phyloP scores from a whole-genome alignment of 2,329 filamentous ascomycete species.

The Hypoxylon sp. region DNA sequence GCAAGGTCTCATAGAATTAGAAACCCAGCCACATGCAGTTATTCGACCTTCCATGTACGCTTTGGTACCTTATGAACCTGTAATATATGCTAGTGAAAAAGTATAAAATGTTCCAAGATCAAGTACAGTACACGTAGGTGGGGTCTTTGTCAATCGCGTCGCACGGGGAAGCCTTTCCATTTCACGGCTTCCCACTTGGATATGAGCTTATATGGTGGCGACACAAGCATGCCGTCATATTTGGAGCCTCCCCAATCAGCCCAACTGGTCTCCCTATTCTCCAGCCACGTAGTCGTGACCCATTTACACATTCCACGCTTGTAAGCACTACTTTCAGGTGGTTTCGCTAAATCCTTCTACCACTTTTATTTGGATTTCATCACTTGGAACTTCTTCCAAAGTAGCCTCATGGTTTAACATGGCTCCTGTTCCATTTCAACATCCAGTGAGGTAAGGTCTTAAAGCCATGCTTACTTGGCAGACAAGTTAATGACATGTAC shows the following conservation, averaged over 20 bases:
- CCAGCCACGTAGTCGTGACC: slow-evolving; percentile 20
- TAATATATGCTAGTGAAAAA: neutral
- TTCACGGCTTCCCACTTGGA: neutral
- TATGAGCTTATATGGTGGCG: slow-evolving; percentile 24
- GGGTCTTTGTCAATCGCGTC: neutral
- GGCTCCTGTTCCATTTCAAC: slow-evolving; percentile 52
- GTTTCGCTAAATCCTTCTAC: neutral
- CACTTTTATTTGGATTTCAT: slow-evolving; percentile 5
- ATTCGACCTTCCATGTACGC: neutral
- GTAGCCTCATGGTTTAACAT: slow-evolving; percentile 40
- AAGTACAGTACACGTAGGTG: neutral
- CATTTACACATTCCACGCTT: slow-evolving; percentile 25
- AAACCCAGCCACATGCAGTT: no score
- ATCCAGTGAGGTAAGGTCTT: slow-evolving; percentile 49
- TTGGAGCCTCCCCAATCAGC: slow-evolving; percentile 20
- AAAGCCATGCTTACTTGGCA: neutral
- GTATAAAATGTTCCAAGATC: neutral
- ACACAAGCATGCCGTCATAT: slow-evolving; percentile 36
- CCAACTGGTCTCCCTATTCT: slow-evolving; percentile 8
- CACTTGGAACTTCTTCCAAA: neutral
- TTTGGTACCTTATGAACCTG: neutral
- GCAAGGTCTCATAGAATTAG: no score
- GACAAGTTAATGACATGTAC: slow-evolving; percentile 19
- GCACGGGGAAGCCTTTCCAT: neutral
- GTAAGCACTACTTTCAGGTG: neutral